A percentile compares a stretch with the other conserved stretches of the same genome.
Evolutionary conservation across 2,329 filamentous ascomycete genomes (phyloP).

Genomic region (Paracoccidioides lutzii): DNA sequence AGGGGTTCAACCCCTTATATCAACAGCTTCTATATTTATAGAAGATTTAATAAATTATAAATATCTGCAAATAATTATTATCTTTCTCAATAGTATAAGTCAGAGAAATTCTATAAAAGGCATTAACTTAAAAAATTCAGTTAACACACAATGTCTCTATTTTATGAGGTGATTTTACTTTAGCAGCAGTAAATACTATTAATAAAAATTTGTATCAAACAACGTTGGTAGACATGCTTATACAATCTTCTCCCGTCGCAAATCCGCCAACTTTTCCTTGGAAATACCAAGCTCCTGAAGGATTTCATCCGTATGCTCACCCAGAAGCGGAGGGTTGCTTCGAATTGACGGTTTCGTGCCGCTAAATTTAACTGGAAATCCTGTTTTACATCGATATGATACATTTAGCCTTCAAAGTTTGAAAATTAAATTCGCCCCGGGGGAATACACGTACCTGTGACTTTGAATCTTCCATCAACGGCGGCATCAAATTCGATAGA

Average conservation of each 20-base stretch:
- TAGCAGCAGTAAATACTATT: background rate
- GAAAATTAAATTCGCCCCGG: background rate
- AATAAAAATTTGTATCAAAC: background rate
- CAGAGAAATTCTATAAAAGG: no score
- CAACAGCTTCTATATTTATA: no score
- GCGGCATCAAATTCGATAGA: constrained; percentile 14
- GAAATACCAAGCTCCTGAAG: constrained; percentile 16
- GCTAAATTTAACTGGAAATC: constrained; percentile 23
- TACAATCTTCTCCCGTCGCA: constrained; percentile 10
- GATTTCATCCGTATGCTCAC: constrained; percentile 20
- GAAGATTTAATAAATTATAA: no score
- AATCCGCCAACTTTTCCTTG: constrained; percentile 8
- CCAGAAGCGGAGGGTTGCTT: constrained; percentile 17
- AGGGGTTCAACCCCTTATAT: no score
- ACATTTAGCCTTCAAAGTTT: background rate
- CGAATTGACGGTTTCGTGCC: constrained; percentile 17
- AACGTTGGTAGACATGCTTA: background rate
- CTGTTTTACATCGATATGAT: background rate
- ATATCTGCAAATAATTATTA: no score
- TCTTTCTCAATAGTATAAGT: no score
- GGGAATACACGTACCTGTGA: constrained; percentile 15
- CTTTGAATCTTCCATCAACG: constrained; percentile 15
- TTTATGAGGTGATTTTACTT: no score
- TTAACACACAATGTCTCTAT: no score
- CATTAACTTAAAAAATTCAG: no score